These are phyloP conservation scores for Flaveria ramosissima DNA, from an alignment of 129 eudicot species.

Conservation along the genomic window DNA sequence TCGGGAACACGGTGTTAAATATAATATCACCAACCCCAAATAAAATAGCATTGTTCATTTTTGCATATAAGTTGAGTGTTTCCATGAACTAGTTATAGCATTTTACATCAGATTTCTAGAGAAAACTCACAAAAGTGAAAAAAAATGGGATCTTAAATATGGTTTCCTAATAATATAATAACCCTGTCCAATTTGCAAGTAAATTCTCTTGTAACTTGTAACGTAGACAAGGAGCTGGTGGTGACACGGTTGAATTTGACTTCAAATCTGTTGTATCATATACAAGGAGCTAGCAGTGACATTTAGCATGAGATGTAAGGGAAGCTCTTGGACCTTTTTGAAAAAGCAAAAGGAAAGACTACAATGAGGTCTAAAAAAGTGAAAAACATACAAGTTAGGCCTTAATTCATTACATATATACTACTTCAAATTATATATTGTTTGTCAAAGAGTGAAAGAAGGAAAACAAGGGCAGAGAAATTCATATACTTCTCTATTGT, in stretches of 20 bases:
- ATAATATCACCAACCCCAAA: conserved; percentile 9
- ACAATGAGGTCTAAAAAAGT: not conserved
- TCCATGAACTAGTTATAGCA: not conserved
- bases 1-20: conserved; percentile 7
- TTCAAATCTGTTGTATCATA: conserved; percentile 2
- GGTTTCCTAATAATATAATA: not conserved
- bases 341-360: not conserved
- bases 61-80: conserved; percentile 14
- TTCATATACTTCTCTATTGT: conserved; percentile 72
- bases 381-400: not conserved
- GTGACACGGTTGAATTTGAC: not conserved
- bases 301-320: conserved; percentile 20
- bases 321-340: conserved; percentile 11
- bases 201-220: not conserved
- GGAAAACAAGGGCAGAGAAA: not conserved
- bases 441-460: conserved; percentile 11
- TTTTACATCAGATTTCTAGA: conserved; percentile 14
- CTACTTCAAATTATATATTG: conserved; percentile 3
- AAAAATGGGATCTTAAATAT: not conserved
- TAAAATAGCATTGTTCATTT: conserved; percentile 14
- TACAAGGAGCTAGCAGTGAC: not conserved
- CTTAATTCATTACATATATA: not conserved
- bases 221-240: not conserved
- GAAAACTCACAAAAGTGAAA: conserved; percentile 4
- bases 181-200: not conserved